phyloP scores from a whole-genome alignment of 768 basidiomycete species.

The Tulasnella sp. region DNA sequence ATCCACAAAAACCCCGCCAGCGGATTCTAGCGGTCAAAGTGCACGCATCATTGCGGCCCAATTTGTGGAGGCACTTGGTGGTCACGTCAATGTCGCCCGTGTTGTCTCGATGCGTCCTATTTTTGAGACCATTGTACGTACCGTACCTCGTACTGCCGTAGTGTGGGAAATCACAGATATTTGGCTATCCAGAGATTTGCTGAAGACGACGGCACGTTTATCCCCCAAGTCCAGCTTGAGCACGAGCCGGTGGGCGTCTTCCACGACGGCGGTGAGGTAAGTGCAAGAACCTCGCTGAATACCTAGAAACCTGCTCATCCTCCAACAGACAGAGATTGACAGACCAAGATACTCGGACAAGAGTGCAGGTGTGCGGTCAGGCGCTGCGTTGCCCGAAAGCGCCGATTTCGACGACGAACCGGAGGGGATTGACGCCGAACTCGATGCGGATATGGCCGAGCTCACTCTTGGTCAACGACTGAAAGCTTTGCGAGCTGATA shows the following conservation, averaged over 20 bases:
- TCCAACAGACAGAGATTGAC: not conserved
- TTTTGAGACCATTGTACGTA: constrained; percentile 48
- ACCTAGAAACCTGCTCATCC: not conserved
- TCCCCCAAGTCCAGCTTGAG: constrained; percentile 31
- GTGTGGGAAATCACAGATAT: not conserved
- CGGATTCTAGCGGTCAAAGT: constrained; percentile 21
- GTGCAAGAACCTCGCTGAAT: not conserved
- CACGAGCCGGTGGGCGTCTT: not conserved
- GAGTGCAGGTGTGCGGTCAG: constrained; percentile 38
- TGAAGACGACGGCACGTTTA: constrained; percentile 41
- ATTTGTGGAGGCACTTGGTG: constrained; percentile 33
- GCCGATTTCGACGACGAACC: constrained; percentile 38
- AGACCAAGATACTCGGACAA: constrained; percentile 4
- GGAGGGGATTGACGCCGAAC: constrained; percentile 46
- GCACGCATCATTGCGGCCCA: constrained; percentile 36
- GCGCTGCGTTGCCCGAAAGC: constrained; percentile 51
- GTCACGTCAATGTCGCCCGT: constrained; percentile 41
- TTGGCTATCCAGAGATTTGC: constrained; percentile 37
- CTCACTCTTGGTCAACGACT: constrained; percentile 85
- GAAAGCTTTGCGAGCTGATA: constrained; percentile 44
- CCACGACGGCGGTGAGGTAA: not conserved
- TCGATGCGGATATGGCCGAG: constrained; percentile 81
- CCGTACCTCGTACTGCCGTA: not conserved
- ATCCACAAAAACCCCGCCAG: constrained; percentile 23
- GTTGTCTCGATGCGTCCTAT: constrained; percentile 44